Evolutionary conservation across 371 early-diverging fungal genomes (phyloP).

Genomic region (Circinella umbellata): DNA sequence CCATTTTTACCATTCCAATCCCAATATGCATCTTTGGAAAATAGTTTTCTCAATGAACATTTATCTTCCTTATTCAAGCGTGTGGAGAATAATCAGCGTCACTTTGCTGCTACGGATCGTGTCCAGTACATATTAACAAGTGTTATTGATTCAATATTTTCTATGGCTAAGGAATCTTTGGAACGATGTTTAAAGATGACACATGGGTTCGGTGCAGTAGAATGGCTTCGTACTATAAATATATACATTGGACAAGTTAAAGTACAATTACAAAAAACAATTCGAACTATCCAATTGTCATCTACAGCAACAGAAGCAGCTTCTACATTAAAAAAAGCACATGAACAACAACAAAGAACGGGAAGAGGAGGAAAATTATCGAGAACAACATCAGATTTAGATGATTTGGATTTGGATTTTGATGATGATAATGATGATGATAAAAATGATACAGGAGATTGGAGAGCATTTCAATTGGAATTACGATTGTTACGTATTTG

Average conservation of each 20-base stretch:
- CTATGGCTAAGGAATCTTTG: constrained; percentile 48
- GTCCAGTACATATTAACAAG: constrained; percentile 19
- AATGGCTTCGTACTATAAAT: constrained; percentile 57
- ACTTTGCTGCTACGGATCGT: constrained; percentile 15
- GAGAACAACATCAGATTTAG: constrained; percentile 24
- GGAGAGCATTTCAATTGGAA: constrained; percentile 64
- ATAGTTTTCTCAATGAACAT: constrained; percentile 38
- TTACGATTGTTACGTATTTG: constrained; percentile 64
- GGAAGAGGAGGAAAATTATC: background rate
- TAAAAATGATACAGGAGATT: constrained; percentile 40
- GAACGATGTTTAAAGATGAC: constrained; percentile 65
- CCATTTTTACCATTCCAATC: constrained; percentile 68
- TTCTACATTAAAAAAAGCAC: background rate
- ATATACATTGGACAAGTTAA: constrained; percentile 51
- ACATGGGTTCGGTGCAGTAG: constrained; percentile 64
- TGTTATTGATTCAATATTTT: constrained; percentile 47
- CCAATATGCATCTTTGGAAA: constrained; percentile 62
- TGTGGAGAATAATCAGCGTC: constrained; percentile 3
- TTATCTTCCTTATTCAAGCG: constrained; percentile 31
- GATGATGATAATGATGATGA: constrained; percentile 18
- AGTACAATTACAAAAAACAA: constrained; percentile 39
- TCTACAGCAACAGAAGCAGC: background rate
- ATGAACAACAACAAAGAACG: background rate
- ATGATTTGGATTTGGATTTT: constrained; percentile 29
- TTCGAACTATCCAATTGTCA: constrained; percentile 12